Base-by-base conservation (phyloP, 768 basidiomycete species). In the Lentinus tigrinus region DNA sequence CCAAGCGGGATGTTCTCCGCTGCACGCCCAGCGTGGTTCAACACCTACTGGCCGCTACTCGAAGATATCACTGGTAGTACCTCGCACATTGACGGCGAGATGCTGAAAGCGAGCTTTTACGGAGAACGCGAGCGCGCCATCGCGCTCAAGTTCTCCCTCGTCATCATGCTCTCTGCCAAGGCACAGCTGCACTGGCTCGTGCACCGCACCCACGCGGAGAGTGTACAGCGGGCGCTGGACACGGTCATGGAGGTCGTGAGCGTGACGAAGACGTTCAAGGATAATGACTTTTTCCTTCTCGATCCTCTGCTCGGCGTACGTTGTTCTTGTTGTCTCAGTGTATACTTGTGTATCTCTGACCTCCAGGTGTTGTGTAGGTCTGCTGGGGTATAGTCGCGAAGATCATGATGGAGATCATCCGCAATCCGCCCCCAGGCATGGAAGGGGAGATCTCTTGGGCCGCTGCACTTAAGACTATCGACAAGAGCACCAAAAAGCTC, bases 221-320 rank as follows among this genome's bases (percentile, higher is more conserved):
- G 66, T 43, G 58, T 58, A n/a, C 61, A 63, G 51, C 60, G 62
- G 31, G 55, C 57, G 34, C 21, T 69, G n/a, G 59, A 63, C 49
- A 50, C 53, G 19, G 66, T 64, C 23, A 54, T 63, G 47, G 65
- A 65, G 52, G 60, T 69, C 42, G 63, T 69, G 34, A 57, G 55
- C 46, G 54, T 67, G 40, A 66, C 66, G 14, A 63, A 60, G 49
- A 56, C 59, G 19, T 58, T 69, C 51, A 56, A 63, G 54, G 68
- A 65, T 36, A 64, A 65, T 23, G 67, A 67, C 44, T 66, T 63
- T 47, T 58, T 58, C 34, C 47, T 67, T 43, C 55, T 69, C 5
- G 67, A 67, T 27, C 69, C 65, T 17, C 49, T 67, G 9, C 53
- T 68, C 9, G 69, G 65, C 48, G 66, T 67, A 52, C 23, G 63